Percentiles rank a stretch among this genome's conserved stretches.
Conservation (phyloP, 2,329 filamentous ascomycete species). For the Pseudonectria foliicola region DNA sequence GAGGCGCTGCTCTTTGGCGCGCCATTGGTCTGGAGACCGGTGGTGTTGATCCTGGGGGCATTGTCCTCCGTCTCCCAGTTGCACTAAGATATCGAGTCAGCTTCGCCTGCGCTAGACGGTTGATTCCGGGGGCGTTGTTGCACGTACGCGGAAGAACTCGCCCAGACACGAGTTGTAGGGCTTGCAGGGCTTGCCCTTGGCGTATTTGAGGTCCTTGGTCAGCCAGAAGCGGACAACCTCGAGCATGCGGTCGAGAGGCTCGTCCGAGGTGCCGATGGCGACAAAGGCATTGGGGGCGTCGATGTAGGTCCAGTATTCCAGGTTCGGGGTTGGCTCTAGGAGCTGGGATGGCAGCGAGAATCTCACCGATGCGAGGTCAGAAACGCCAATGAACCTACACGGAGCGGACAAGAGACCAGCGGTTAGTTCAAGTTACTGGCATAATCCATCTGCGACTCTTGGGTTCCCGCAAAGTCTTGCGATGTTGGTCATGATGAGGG, state of each 20-base stretch:
- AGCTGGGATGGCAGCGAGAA: constrained; percentile 95
- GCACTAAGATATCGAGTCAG: constrained; percentile 49
- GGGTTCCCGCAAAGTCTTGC: too few species aligned
- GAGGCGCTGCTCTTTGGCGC: constrained; percentile 37
- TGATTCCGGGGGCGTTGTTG: not conserved
- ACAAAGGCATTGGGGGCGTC: constrained; percentile 88
- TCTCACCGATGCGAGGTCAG: constrained; percentile 89
- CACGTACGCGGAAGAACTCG: constrained; percentile 86
- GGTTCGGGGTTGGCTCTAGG: constrained; percentile 89
- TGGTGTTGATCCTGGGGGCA: constrained; percentile 56
- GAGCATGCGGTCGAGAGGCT: constrained; percentile 87
- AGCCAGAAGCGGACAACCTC: constrained; percentile 97
- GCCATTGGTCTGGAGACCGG: constrained; percentile 29
- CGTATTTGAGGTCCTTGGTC: constrained; percentile 97
- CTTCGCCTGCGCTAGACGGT: not conserved
- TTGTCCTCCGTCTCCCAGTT: constrained; percentile 90
- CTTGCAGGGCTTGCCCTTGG: constrained; percentile 97
- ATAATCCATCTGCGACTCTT: too few species aligned
- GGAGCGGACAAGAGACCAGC: constrained; percentile 12
- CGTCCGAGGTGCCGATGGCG: constrained; percentile 79
- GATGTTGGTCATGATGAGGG: too few species aligned
- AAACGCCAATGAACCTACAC: constrained; percentile 82
- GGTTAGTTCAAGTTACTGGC: constrained; percentile 24
- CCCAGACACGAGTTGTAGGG: constrained; percentile 96
- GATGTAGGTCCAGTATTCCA: constrained; percentile 99